Evolutionary conservation across 768 basidiomycete genomes (phyloP).

Genomic region (Cystobasidium ongulense): DNA sequence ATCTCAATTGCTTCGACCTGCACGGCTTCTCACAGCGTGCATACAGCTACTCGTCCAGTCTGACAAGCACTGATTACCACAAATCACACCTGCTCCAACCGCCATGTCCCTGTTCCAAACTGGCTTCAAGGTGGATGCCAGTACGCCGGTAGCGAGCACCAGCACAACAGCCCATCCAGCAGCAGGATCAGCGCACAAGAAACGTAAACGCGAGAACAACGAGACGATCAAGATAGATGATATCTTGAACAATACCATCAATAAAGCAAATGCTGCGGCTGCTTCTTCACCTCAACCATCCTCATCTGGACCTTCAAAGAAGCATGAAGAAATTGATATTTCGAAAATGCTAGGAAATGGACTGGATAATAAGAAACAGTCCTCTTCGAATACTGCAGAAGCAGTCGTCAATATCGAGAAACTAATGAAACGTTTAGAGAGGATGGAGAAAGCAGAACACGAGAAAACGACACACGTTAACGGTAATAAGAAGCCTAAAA

Average conservation of each 20-base stretch:
- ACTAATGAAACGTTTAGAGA: slow-evolving; percentile 21
- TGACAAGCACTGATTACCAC: too few species aligned
- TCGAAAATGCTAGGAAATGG: background rate
- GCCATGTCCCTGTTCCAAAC: slow-evolving; percentile 26
- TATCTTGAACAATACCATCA: background rate
- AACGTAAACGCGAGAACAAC: slow-evolving; percentile 10
- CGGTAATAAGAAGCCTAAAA: background rate
- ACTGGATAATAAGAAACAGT: background rate
- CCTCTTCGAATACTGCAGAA: background rate
- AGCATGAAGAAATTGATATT: background rate
- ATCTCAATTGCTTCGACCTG: too few species aligned
- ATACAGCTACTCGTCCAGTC: too few species aligned
- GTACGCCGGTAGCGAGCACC: background rate
- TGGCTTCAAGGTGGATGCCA: slow-evolving; percentile 20
- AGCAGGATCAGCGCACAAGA: slow-evolving; percentile 6
- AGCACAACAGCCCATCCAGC: background rate
- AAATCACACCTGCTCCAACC: background rate
- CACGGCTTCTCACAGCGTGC: too few species aligned
- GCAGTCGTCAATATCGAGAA: slow-evolving; percentile 28
- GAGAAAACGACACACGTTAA: background rate
- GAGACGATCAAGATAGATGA: background rate
- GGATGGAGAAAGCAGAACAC: background rate
- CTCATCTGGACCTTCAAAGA: background rate
- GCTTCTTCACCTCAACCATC: background rate
- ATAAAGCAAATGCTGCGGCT: background rate